A percentile compares a stretch with the other conserved stretches of the same genome.
Conservation (phyloP, 2,329 filamentous ascomycete genomes). For the Aspergillus awamori region DNA sequence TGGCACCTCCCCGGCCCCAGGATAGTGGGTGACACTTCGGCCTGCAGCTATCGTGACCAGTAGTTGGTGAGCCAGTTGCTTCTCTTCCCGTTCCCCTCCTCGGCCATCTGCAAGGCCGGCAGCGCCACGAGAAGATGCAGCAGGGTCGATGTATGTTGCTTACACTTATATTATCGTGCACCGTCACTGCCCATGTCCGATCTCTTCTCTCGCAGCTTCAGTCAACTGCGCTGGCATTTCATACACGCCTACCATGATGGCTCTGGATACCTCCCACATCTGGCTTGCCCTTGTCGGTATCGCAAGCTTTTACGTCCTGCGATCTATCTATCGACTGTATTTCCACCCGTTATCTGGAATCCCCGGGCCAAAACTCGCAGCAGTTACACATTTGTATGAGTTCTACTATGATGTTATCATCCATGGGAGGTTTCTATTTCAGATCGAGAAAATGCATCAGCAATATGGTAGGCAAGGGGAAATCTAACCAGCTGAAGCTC, state of each 20-base stretch:
- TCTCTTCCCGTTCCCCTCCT: too few relatives aligned
- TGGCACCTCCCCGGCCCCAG: too few relatives aligned
- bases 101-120: too few relatives aligned
- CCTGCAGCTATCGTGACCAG: too few relatives aligned
- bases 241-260: background rate
- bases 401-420: conserved; percentile 1
- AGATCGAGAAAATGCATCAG: conserved; percentile 8
- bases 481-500: background rate
- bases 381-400: background rate
- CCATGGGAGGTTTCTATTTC: background rate
- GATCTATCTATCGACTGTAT: background rate
- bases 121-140: too few relatives aligned
- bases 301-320: background rate
- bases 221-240: background rate
- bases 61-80: too few relatives aligned
- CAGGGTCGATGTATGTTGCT: background rate
- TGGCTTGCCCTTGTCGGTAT: background rate
- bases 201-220: background rate
- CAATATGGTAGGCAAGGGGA: conserved; percentile 5
- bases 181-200: background rate
- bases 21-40: too few relatives aligned
- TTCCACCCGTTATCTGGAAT: background rate
- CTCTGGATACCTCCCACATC: background rate
- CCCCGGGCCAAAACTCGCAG: background rate
- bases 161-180: background rate